These are phyloP conservation scores for Hura crepitans DNA, from an alignment of 441 rosid genomes.

Conservation along the genomic window DNA sequence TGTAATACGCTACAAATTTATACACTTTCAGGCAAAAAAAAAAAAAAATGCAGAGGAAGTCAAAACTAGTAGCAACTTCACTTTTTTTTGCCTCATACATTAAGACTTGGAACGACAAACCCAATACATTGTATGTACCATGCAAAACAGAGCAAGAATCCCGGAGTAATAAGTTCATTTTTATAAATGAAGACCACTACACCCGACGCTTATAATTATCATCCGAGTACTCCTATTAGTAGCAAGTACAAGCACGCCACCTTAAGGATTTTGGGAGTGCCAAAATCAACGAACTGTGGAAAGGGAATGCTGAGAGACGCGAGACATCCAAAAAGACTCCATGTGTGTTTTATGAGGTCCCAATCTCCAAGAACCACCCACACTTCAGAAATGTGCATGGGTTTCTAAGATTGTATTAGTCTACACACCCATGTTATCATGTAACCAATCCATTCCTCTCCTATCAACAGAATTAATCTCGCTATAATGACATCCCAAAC, in stretches of 20 bases:
- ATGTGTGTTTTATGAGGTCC: conserved; percentile 18
- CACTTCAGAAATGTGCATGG: conserved; percentile 19
- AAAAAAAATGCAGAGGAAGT: not conserved
- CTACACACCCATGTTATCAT: conserved; percentile 21
- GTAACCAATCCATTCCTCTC: conserved; percentile 11
- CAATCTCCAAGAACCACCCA: conserved; percentile 16
- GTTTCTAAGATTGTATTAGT: conserved; percentile 20
- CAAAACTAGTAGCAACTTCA: not conserved
- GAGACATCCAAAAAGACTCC: conserved; percentile 7
- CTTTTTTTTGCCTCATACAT: conserved; percentile 11
- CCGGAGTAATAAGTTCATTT: not conserved
- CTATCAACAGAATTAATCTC: conserved; percentile 3
- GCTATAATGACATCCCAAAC: conserved; percentile 17
- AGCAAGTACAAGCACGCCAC: conserved; percentile 10
- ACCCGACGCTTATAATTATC: not conserved
- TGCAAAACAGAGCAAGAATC: conserved; percentile 2
- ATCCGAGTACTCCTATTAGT: conserved; percentile 16
- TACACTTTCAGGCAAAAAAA: no score
- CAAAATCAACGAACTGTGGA: conserved; percentile 22
- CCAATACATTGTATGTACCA: conserved; percentile 7
- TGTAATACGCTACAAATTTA: not conserved
- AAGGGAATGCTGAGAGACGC: conserved; percentile 13
- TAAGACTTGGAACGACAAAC: not conserved
- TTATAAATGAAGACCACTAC: not conserved
- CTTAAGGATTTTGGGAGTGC: conserved; percentile 23